phyloP scores from a whole-genome alignment of 2,329 filamentous ascomycete genomes.

The Lojkania enalia region DNA sequence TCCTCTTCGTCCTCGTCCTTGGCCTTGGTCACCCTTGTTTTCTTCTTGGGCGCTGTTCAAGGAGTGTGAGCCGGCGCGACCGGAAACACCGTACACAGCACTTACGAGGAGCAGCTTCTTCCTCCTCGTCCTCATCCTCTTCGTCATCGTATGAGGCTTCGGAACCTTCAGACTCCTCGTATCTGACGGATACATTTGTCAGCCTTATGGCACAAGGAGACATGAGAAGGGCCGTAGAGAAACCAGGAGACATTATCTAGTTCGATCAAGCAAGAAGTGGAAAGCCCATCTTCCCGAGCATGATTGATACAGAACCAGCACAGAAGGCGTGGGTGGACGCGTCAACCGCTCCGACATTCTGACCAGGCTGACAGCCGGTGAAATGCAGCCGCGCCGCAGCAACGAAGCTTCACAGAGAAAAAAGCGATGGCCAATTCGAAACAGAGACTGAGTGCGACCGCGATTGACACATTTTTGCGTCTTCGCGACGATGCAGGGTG shows the following conservation, averaged over 20 bases:
- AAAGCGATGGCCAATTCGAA: conserved; percentile 16
- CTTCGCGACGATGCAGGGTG: conserved; percentile 23
- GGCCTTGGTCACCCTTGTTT: conserved; percentile 34
- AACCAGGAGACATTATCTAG: conserved; percentile 2
- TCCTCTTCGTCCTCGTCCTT: conserved; percentile 38
- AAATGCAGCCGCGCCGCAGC: conserved; percentile 17
- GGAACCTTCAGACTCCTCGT: conserved; percentile 43
- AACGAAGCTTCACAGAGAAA: conserved; percentile 16
- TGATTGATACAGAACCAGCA: conserved; percentile 6
- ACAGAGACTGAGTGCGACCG: conserved; percentile 21
- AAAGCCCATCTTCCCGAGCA: background rate
- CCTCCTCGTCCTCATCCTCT: conserved; percentile 35
- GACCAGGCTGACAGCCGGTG: conserved; percentile 20
- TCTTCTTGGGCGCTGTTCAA: conserved; percentile 39
- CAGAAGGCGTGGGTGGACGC: conserved; percentile 5
- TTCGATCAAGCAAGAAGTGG: no score
- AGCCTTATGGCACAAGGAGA: conserved; percentile 17
- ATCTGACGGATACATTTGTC: conserved; percentile 29
- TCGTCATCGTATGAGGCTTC: conserved; percentile 37
- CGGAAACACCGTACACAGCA: conserved; percentile 5
- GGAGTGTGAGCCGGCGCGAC: conserved; percentile 6
- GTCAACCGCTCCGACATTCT: conserved; percentile 1
- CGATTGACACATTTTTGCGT: conserved; percentile 21
- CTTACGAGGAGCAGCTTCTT: conserved; percentile 42
- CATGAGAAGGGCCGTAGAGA: background rate